Evolutionary conservation across 441 rosid species (phyloP), one percentile per base, ranked within the genome.

Genomic region (Corymbia calophylla): DNA sequence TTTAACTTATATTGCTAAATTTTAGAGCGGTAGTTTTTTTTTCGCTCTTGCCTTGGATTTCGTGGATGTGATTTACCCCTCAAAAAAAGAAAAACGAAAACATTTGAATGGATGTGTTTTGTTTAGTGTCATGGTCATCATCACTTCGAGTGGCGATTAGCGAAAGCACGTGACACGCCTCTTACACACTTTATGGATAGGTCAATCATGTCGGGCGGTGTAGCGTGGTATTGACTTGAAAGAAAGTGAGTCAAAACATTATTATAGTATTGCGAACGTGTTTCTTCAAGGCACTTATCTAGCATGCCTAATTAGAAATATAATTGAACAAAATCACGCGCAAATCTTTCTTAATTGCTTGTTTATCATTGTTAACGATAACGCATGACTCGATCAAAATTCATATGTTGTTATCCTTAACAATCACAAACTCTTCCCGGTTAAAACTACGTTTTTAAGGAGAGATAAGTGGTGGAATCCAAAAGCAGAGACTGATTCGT

Each of bases 1-100:
- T 12, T 1, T 4, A 58, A 31, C 77, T 66, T 66, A 31, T n/a
- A 16, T 66, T 66, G 77, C 44, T 66, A 66, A n/a, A 66, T 31
- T 66, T 66, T 66, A 66, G 77, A 66, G 44, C 44, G 8, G 13
- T 31, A 31, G 44, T 66, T 66, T 31, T 66, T 16, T 23, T 66
- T n/a, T n/a, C 29, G 3, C 77, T 66, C 23, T 17, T 1, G 44
- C 77, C 10, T 66, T 66, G 35, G 77, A 17, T 31, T 66, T 31
- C 77, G 44, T 21, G 82, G 51, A 6, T 21, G 82, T 21, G 82
- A 73, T 39, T 73, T 14, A 64, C 5, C 39, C 25, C 4, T 0
- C 0, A 32, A 68, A 66, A 31, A 8, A 16, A 16, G 0, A 32
- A 9, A 10, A 19, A 23, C 6, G 0, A 3, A 73, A 0, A 39